Base-by-base conservation (phyloP, 2,329 filamentous ascomycete genomes). In the Rutstroemia sp. region DNA sequence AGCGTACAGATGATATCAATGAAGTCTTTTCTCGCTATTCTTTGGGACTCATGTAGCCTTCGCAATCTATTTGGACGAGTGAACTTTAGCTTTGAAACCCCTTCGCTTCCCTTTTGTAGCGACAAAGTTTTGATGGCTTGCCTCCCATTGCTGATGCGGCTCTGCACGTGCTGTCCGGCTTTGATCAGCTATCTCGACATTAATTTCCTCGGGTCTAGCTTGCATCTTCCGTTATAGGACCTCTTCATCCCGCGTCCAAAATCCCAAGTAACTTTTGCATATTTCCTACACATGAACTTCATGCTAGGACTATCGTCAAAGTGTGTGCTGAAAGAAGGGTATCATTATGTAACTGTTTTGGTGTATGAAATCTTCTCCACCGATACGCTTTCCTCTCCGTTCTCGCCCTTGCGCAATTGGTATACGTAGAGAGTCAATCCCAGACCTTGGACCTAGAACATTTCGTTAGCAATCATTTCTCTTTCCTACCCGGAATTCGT, bases 391-490 rank as follows among this genome's bases (percentile, higher is more conserved):
- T 92, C 88, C 38, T 81, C 81, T 16, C 88, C 88, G 63, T 88
- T 85, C 56, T 81, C 84, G 65, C 90, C 87, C 69, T 87, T 90
- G 70, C 86, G 82, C 67, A 92, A 73, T 71, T 92, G 88, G 70
- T 97, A 97, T 53, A 97, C 92, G 71, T 97, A 97, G 50, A 97
- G 79, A 58, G 95, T 95, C 63, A 97, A 80, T 16, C 95, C 95
- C 70, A 96, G 95, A 34, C 92, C 92, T 81, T 97, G 92, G 38
- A 95, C 89, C 90, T 95, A 65, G 59, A 16, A 27, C 14, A 9
- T 5, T 4, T 2, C 5, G 9, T 55, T 51, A 55, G 39, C 27
- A 45, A 3, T 16, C 16, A 39, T 14, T 5, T 4, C 27, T 14
- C 12, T 44, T 25, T 38, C 8, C 10, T 23, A 38, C 9, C 5